Conservation (phyloP, 2,329 filamentous ascomycete genomes). For the Aspergillus sp. region DNA sequence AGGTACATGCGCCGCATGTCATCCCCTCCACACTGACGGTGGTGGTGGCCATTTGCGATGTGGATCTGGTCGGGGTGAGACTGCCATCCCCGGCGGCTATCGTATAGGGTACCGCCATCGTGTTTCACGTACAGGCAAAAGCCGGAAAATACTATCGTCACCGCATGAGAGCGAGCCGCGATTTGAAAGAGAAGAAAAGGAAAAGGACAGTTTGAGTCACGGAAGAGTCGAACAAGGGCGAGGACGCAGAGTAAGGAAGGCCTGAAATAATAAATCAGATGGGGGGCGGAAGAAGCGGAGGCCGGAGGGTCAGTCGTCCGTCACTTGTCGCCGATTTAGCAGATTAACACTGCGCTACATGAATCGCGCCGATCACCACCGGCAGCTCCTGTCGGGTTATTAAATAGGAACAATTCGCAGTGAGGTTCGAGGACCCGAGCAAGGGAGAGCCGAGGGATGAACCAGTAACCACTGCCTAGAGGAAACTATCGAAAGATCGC, state of each 20-base stretch:
- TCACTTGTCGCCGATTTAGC: not conserved
- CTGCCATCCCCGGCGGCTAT: slow-evolving; percentile 19
- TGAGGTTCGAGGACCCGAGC: not conserved
- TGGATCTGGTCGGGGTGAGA: slow-evolving; percentile 25
- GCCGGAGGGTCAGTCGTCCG: not conserved
- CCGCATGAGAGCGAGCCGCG: slow-evolving; percentile 16
- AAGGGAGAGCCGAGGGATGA: not conserved
- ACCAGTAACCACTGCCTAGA: too few species aligned
- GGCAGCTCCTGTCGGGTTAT: not conserved
- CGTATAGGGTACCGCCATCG: slow-evolving; percentile 20
- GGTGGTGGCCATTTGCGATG: slow-evolving; percentile 78
- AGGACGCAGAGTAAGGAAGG: not conserved
- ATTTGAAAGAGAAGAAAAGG: slow-evolving; percentile 3
- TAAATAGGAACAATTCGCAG: not conserved
- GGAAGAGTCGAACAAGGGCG: not conserved
- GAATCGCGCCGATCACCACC: not conserved
- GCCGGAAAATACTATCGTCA: slow-evolving; percentile 12
- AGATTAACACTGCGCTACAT: not conserved
- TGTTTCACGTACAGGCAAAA: slow-evolving; percentile 15
- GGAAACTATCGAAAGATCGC: not conserved
- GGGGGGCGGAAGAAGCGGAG: slow-evolving; percentile 6
- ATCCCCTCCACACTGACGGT: slow-evolving; percentile 87
- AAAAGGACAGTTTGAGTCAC: slow-evolving; percentile 4
- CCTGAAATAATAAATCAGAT: not conserved
- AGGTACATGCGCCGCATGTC: slow-evolving; percentile 89